Conservation (phyloP, 2,329 filamentous ascomycete species). For the Aspergillus sergii region DNA sequence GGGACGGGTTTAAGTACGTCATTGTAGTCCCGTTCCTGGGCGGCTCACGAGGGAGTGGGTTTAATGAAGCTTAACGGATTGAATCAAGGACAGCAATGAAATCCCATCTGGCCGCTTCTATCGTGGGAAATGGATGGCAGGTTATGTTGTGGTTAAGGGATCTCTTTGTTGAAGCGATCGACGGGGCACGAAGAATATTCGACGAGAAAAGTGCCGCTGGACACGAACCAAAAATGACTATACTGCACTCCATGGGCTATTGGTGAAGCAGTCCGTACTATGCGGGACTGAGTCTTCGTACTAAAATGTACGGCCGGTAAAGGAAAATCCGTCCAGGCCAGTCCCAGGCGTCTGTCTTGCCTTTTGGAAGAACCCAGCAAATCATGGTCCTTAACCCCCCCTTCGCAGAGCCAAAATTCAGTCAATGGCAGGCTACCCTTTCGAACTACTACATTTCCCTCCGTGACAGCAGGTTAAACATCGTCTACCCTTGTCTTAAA, state of each 20-base stretch:
- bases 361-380: conserved; percentile 16
- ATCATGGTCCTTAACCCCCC: conserved; percentile 14
- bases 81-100: conserved; percentile 4
- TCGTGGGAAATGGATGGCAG: conserved; percentile 16
- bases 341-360: conserved; percentile 18
- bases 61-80: neutral
- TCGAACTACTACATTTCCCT: conserved; percentile 2
- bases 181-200: conserved; percentile 22
- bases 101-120: conserved; percentile 5
- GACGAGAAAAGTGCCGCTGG: conserved; percentile 21
- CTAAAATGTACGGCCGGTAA: conserved; percentile 30
- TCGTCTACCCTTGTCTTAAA: neutral
- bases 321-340: conserved; percentile 23
- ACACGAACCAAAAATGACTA: conserved; percentile 26
- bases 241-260: conserved; percentile 25
- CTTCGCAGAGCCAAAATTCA: conserved; percentile 8
- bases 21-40: conserved; percentile 24
- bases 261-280: conserved; percentile 24
- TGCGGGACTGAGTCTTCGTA: conserved; percentile 33
- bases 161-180: conserved; percentile 31
- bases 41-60: neutral
- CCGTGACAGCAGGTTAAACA: neutral
- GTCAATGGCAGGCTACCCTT: conserved; percentile 6
- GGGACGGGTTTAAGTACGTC: conserved; percentile 30
- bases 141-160: conserved; percentile 21